These are phyloP conservation scores for Geosmithia morbida DNA, from an alignment of 2,329 filamentous ascomycete species.

Conservation along the genomic window DNA sequence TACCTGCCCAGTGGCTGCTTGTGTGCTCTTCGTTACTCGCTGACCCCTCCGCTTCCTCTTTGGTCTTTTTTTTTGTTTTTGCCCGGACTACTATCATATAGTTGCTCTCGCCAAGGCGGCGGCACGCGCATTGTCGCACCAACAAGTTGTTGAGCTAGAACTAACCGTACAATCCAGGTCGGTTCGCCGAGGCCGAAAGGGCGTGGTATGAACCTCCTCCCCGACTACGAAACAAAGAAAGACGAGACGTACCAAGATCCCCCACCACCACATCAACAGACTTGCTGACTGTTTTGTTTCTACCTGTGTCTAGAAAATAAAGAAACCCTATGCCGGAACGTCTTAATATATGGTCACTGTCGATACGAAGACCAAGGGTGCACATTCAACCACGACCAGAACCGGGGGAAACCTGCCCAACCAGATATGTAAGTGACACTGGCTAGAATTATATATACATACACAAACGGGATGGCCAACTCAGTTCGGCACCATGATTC, in stretches of 20 bases:
- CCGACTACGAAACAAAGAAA: not conserved
- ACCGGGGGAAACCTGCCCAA: conserved; percentile 31
- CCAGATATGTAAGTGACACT: conserved; percentile 31
- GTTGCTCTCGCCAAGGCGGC: conserved; percentile 22
- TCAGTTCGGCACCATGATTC: too few species aligned
- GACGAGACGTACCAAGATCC: not conserved
- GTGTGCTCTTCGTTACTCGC: not conserved
- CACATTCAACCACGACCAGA: conserved; percentile 75
- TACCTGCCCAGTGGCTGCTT: not conserved
- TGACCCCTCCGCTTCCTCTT: conserved; percentile 5
- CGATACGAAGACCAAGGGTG: conserved; percentile 86
- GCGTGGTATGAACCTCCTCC: conserved; percentile 26
- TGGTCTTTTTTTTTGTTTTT: conserved; percentile 2
- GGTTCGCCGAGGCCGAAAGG: conserved; percentile 42
- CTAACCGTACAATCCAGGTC: conserved; percentile 33
- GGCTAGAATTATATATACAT: not conserved
- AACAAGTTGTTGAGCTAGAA: conserved; percentile 20
- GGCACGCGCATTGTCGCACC: conserved; percentile 4
- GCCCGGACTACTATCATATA: too few species aligned
- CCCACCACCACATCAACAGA: not conserved
- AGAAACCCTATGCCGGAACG: conserved; percentile 83
- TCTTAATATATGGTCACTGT: conserved; percentile 86
- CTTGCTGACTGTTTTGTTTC: not conserved
- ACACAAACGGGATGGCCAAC: not conserved
- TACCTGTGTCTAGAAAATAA: conserved; percentile 50